Evolutionary conservation across 352 stramenopile species (phyloP), one percentile per base, ranked within the genome.

Genomic region (Phytophthora palmivora): DNA sequence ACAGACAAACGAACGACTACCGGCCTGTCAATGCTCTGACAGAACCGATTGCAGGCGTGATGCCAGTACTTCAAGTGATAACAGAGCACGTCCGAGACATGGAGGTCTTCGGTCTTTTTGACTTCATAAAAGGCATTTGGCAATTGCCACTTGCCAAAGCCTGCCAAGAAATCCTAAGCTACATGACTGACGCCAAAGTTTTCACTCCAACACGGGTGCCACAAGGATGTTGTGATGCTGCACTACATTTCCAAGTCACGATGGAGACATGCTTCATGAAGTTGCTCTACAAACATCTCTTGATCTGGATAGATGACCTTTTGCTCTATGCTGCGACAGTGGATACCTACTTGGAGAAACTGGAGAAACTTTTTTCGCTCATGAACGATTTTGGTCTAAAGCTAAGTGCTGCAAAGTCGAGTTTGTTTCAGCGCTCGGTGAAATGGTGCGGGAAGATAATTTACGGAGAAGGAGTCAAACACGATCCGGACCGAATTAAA

Each of bases 221-320:
- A 22, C 54, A 63, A 41, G 54, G 54, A 4, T 55, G 54, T 24
- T 36, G 44, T 36, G 54, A 55, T 42, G 33, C 54, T 18, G 22
- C 34, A 4, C 8, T 63, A 16, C 36, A 63, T 16, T 63, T 63
- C 39, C 54, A 63, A 28, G 19, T 48, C 0, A 50, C 44, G 22
- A 55, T 63, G 54, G 44, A 62, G 22, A 11, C 8, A 2, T 55
- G 54, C 19, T 54, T 63, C 18, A 12, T 22, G 4, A 34, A 44
- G 21, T 33, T 63, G n/a, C 54, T 55, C 18, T 49, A 63, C 34
- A 30, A 55, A 15, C 41, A 57, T 19, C 18, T 73, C 8, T 21
- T 79, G 16, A 54, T 73, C 14, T 79, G 70, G 56, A 70, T 79
- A 30, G 70, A 73, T 34, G 61, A 79, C 39, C 28, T 79, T 3